These are phyloP conservation scores for Sporobolomyces roseus DNA, from an alignment of 768 basidiomycete genomes.

Conservation along the genomic window DNA sequence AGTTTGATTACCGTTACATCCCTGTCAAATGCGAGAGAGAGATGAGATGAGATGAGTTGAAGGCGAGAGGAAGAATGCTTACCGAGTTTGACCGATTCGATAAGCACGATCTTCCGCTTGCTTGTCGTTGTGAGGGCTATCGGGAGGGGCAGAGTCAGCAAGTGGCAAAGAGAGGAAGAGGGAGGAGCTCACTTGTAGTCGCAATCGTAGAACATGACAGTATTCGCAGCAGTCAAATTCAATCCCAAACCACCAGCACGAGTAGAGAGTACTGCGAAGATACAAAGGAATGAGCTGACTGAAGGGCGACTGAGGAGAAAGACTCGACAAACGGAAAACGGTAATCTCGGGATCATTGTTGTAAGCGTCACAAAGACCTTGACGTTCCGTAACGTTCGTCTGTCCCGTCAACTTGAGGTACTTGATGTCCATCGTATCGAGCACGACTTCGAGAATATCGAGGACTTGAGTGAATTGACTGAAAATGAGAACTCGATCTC, in stretches of 20 bases:
- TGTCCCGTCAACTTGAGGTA: constrained; percentile 85
- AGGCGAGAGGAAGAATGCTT: background rate
- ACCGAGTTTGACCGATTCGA: constrained; percentile 80
- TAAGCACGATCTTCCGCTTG: constrained; percentile 98
- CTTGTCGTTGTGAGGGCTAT: constrained; percentile 68
- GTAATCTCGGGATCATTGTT: constrained; percentile 79
- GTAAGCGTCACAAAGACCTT: constrained; percentile 91
- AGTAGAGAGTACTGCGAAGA: constrained; percentile 64
- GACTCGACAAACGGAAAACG: constrained; percentile 61
- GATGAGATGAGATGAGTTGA: background rate
- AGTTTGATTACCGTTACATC: constrained; percentile 93
- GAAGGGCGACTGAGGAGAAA: constrained; percentile 57
- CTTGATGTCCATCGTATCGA: constrained; percentile 66
- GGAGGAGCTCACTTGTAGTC: constrained; percentile 67
- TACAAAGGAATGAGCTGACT: constrained; percentile 45
- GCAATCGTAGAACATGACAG: constrained; percentile 91
- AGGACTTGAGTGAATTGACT: constrained; percentile 97
- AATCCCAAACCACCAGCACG: constrained; percentile 94
- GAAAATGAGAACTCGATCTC: constrained; percentile 83
- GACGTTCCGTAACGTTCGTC: constrained; percentile 88
- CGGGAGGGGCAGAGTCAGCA: background rate
- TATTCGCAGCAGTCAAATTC: constrained; percentile 90
- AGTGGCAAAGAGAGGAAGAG: background rate
- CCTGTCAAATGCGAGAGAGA: constrained; percentile 46
- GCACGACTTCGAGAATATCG: constrained; percentile 80